These are phyloP conservation scores for Populus pruinosa DNA, from an alignment of 345 rosid species.

Conservation along the genomic window DNA sequence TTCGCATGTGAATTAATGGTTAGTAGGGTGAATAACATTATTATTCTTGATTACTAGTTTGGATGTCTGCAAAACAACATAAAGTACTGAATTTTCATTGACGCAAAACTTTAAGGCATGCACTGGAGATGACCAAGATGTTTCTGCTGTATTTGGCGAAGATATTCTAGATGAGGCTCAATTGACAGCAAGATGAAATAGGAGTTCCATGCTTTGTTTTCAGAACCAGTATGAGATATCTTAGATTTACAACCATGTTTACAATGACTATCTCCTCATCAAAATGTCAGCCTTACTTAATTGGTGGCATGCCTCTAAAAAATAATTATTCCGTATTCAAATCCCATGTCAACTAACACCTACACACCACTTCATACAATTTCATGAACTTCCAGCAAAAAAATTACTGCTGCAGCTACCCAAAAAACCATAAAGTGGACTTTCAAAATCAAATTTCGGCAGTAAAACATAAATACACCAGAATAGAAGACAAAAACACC, in stretches of 20 bases:
- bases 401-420: neutral
- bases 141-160: neutral
- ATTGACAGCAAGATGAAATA: neutral
- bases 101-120: too few relatives aligned
- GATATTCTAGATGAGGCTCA: neutral
- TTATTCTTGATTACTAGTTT: too few relatives aligned
- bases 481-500: neutral
- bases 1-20: neutral
- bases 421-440: neutral
- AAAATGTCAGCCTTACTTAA: neutral
- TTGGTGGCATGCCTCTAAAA: neutral
- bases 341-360: neutral
- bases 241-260: neutral
- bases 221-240: neutral
- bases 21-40: neutral
- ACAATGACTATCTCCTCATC: neutral
- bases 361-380: neutral
- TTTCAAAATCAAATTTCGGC: neutral
- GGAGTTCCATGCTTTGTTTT: neutral
- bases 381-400: neutral
- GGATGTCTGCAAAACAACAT: too few relatives aligned
- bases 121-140: neutral
- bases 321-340: neutral
- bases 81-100: too few relatives aligned
- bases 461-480: neutral